These are phyloP conservation scores for Rosa multiflora DNA, from an alignment of 306 rosid genomes.

Conservation along the genomic window DNA sequence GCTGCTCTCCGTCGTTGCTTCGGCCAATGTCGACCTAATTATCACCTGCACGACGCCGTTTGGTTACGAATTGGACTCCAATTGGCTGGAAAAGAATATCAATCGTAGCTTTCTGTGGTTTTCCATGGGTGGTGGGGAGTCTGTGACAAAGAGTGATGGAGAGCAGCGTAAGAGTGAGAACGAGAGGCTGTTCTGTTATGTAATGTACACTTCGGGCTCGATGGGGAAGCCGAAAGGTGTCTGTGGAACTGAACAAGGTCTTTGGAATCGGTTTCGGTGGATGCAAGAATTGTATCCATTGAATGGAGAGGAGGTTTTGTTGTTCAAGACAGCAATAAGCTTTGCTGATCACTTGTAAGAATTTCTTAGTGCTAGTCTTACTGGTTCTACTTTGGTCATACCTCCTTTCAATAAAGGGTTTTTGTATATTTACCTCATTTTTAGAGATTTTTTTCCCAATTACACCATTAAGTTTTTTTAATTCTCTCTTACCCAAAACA, in stretches of 20 bases:
- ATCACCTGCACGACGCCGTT: conserved; percentile 46
- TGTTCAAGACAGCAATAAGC: conserved; percentile 84
- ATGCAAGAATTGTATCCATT: conserved; percentile 80
- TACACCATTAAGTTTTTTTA: too few species aligned
- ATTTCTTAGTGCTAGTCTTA: conserved; percentile 70
- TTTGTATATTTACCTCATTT: too few species aligned
- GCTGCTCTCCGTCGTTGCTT: conserved; percentile 48
- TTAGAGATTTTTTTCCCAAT: too few species aligned
- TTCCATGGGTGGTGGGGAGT: conserved; percentile 41
- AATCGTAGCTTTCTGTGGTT: conserved; percentile 44
- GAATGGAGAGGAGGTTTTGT: conserved; percentile 52
- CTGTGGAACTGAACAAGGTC: conserved; percentile 86
- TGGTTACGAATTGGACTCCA: conserved; percentile 37
- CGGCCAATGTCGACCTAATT: conserved; percentile 57
- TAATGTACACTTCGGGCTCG: conserved; percentile 90
- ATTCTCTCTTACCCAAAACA: too few species aligned
- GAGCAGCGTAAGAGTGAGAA: conserved; percentile 39
- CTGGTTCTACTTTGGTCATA: conserved; percentile 65
- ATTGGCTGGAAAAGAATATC: conserved; percentile 46
- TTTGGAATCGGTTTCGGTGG: conserved; percentile 77
- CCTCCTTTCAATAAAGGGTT: conserved; percentile 50
- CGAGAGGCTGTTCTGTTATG: conserved; percentile 62
- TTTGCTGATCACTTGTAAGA: conserved; percentile 91
- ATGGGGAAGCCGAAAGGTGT: conserved; percentile 91
- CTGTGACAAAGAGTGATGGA: background rate